phyloP scores from a whole-genome alignment of 305 asterid genomes.

The Fraxinus ornus region DNA sequence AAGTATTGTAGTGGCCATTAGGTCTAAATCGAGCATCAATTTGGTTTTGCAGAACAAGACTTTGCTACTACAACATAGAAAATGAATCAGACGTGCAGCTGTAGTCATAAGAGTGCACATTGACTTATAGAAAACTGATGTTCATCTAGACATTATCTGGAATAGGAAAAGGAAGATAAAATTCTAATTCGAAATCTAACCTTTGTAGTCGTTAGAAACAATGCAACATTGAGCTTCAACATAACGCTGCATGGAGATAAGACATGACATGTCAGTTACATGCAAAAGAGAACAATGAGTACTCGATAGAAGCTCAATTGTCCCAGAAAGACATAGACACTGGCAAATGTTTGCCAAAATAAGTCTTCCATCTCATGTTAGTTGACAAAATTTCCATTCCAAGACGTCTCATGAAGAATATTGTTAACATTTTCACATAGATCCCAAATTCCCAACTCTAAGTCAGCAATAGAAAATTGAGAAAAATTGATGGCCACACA shows the following conservation, averaged over 20 bases:
- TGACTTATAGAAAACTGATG: neutral
- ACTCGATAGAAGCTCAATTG: slow-evolving; percentile 3
- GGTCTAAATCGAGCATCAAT: slow-evolving; percentile 16
- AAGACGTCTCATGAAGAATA: neutral
- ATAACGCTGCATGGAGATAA: slow-evolving; percentile 62
- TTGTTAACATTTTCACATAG: neutral
- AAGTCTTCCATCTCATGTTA: neutral
- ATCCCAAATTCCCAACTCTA: neutral
- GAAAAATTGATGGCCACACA: neutral
- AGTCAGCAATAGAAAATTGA: neutral
- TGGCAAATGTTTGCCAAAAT: neutral
- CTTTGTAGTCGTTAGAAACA: slow-evolving; percentile 93
- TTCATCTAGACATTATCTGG: slow-evolving; percentile 2
- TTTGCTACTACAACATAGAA: slow-evolving; percentile 18
- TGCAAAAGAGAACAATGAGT: slow-evolving; percentile 12
- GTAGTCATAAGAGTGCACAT: slow-evolving; percentile 12
- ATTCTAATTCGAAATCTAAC: slow-evolving; percentile 40
- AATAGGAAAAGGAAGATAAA: slow-evolving; percentile 11
- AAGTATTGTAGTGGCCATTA: neutral
- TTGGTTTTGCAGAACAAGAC: slow-evolving; percentile 13
- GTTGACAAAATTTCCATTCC: neutral
- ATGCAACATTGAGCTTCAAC: slow-evolving; percentile 93
- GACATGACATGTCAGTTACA: slow-evolving; percentile 24
- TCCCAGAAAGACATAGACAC: neutral
- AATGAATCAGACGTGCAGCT: slow-evolving; percentile 6